Conservation (phyloP, 257 asterid genomes). For the Anisodus tanguticus region DNA sequence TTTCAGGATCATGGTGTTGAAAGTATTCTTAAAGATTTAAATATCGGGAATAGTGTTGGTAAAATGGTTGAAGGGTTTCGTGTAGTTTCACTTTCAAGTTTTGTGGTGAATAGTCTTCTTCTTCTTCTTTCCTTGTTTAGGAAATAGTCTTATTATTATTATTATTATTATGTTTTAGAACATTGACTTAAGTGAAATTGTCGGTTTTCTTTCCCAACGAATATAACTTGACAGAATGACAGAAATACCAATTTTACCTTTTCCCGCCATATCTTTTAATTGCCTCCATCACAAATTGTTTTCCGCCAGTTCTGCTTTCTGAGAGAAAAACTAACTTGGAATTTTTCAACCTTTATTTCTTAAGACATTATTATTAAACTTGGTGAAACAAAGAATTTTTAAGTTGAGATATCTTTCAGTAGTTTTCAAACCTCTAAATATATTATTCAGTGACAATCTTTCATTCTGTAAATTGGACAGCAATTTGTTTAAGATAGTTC, state of each 20-base stretch:
- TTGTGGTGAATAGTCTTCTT: neutral
- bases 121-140: too few species aligned
- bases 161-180: too few species aligned
- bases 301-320: neutral
- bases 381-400: neutral
- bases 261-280: neutral
- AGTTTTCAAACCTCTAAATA: conserved; percentile 13
- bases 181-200: neutral
- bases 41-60: neutral
- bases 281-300: conserved; percentile 5
- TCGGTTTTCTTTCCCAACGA: neutral
- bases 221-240: conserved; percentile 12
- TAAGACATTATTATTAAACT: neutral
- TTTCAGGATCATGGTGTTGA: neutral
- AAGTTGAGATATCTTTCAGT: neutral
- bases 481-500: neutral
- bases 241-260: neutral
- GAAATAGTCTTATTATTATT: neutral
- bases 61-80: neutral
- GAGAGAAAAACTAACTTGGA: neutral
- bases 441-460: neutral
- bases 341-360: neutral
- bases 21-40: neutral
- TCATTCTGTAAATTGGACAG: neutral
- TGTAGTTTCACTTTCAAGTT: neutral